These are phyloP conservation scores for Penicillium lagena DNA, from an alignment of 495 filamentous ascomycete species.

Conservation along the genomic window DNA sequence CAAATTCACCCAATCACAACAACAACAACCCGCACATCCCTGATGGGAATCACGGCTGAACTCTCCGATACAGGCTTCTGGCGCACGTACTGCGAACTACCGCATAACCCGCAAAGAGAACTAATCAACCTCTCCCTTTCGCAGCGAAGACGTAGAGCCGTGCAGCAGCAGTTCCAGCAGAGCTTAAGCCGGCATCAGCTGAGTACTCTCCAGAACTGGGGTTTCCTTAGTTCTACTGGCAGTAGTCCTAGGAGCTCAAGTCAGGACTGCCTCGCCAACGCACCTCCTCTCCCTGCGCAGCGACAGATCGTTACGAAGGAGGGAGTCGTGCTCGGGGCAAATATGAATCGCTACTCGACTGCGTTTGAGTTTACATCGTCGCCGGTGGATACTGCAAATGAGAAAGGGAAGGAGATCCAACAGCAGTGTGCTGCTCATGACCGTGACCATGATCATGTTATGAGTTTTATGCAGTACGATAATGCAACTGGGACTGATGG, in stretches of 20 bases:
- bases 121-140: slow-evolving; percentile 25
- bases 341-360: slow-evolving; percentile 15
- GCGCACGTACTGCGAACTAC: slow-evolving; percentile 23
- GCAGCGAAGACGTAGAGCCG: slow-evolving; percentile 5
- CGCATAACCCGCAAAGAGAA: slow-evolving; percentile 18
- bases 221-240: not conserved
- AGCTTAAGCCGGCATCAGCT: not conserved
- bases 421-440: not conserved
- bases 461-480: slow-evolving; percentile 32
- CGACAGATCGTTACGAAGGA: slow-evolving; percentile 19
- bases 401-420: not conserved
- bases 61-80: slow-evolving; percentile 29
- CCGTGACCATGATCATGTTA: slow-evolving; percentile 14
- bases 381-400: not conserved
- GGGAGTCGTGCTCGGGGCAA: slow-evolving; percentile 22
- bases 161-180: not conserved
- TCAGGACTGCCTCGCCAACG: not conserved
- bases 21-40: not conserved
- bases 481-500: not conserved
- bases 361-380: not conserved
- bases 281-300: not conserved
- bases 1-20: too few species aligned
- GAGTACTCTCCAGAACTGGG: not conserved
- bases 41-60: slow-evolving; percentile 11
- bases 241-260: not conserved